These are phyloP conservation scores for Penicillium sp. DNA, from an alignment of 2,329 filamentous ascomycete genomes.

Conservation along the genomic window DNA sequence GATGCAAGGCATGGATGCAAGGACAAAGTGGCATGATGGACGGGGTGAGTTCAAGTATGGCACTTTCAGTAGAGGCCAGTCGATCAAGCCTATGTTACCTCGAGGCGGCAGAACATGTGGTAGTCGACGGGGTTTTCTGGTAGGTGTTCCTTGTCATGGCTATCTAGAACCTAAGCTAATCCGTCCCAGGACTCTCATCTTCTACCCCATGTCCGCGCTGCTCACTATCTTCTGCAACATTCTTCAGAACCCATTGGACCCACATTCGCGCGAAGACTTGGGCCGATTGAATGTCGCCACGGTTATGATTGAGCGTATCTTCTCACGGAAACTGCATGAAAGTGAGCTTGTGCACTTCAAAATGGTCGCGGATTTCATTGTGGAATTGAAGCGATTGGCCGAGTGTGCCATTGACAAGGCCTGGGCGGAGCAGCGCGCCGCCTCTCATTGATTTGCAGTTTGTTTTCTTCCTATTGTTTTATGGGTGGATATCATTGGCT, in stretches of 20 bases:
- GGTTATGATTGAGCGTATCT: slow-evolving; percentile 44
- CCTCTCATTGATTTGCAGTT: neutral
- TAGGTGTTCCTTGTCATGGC: slow-evolving; percentile 27
- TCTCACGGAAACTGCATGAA: slow-evolving; percentile 28
- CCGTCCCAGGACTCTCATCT: slow-evolving; percentile 50
- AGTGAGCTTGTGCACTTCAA: slow-evolving; percentile 44
- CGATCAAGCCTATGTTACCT: slow-evolving; percentile 55
- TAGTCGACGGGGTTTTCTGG: slow-evolving; percentile 53
- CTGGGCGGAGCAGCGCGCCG: slow-evolving; percentile 28
- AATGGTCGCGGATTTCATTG: slow-evolving; percentile 45
- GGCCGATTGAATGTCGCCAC: slow-evolving; percentile 46
- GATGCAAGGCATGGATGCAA: slow-evolving; percentile 47
- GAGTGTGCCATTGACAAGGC: slow-evolving; percentile 46
- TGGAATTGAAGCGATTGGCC: slow-evolving; percentile 46
- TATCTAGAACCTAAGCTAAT: neutral
- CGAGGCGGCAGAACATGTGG: slow-evolving; percentile 41
- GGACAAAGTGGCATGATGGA: slow-evolving; percentile 40
- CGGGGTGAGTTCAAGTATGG: slow-evolving; percentile 53
- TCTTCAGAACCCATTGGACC: slow-evolving; percentile 48
- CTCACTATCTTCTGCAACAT: slow-evolving; percentile 57
- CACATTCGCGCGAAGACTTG: slow-evolving; percentile 47
- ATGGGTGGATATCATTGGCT: neutral
- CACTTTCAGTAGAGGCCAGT: slow-evolving; percentile 55
- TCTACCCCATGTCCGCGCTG: slow-evolving; percentile 57
- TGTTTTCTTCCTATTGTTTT: neutral